Base-by-base conservation (phyloP, 2,329 filamentous ascomycete species). In the Capronia coronata region DNA sequence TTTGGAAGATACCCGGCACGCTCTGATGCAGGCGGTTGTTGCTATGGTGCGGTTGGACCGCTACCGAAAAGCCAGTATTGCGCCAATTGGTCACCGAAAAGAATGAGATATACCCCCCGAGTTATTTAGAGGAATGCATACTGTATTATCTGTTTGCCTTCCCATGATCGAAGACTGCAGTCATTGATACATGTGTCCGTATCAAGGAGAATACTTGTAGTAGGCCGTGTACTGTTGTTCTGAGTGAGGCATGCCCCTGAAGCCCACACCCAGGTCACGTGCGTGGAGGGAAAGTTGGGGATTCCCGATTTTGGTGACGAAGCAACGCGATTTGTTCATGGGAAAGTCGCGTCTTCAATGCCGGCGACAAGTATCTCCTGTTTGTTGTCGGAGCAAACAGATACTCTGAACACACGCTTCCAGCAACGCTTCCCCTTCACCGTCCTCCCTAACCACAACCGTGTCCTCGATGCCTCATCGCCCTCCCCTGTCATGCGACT, bases 31-130 rank as follows among this genome's bases (percentile, higher is more conserved):
- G 44, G 46, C 11, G 42, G 45, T 46, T 43, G 43, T 56, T 45
- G 48, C 46, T 37, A 18, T 37, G 34, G 46, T 48, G 19, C 23
- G 47, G 30, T 22, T 45, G 23, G 29, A 25, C 32, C 27, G 34
- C 43, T 16, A 25, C 14, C 39, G 34, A 48, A 43, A 51, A 43
- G 43, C 27, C 9, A 35, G 19, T 34, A 48, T 38, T 51, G 43
- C 22, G 46, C 51, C 22, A 42, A 34, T 45, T 48, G 54, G 41
- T 48, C 37, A 18, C 34, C 23, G 16, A 43, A 32, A 51, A 49
- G 48, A 53, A 49, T 40, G 37, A 56, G 18, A 48, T 56, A 56
- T 56, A 56, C 54, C 54, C 45, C 53, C 47, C 37, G 38, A 46
- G 47, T 27, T 53, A 46, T 51, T 46, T 56, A 56, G 50, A 53